phyloP scores from a whole-genome alignment of 768 basidiomycete species.

The Calocybe gangraenosa region DNA sequence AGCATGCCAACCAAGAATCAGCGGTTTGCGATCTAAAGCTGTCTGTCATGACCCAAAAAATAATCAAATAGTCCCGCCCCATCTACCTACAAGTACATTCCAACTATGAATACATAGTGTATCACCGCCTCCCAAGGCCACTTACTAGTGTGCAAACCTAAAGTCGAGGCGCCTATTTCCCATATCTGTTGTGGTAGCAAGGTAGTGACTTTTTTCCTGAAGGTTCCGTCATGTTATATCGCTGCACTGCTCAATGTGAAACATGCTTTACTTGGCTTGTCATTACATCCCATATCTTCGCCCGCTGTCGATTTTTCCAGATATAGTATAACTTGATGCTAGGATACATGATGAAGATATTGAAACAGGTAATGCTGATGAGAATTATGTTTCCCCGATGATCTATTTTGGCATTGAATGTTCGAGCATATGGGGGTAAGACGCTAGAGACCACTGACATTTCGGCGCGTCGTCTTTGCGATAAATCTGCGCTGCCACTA shows the following conservation, averaged over 20 bases:
- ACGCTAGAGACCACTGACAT: conserved; percentile 32
- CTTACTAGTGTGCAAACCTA: conserved; percentile 44
- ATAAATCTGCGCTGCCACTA: conserved; percentile 56
- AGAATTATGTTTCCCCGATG: conserved; percentile 54
- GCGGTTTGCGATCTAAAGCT: no score
- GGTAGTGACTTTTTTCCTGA: conserved; percentile 53
- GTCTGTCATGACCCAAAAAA: no score
- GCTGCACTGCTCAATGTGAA: not conserved
- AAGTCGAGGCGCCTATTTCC: conserved; percentile 65
- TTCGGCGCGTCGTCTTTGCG: conserved; percentile 51
- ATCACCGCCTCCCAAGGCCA: not conserved
- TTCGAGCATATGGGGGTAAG: not conserved
- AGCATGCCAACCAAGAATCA: no score
- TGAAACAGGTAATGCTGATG: conserved; percentile 48
- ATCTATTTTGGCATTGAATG: conserved; percentile 27
- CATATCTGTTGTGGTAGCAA: conserved; percentile 51
- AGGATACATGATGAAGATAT: conserved; percentile 49
- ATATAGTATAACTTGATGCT: conserved; percentile 50
- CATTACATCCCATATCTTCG: conserved; percentile 55
- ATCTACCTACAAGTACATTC: no score
- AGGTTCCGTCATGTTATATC: not conserved
- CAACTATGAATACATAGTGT: no score
- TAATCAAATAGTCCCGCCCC: no score
- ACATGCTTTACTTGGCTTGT: conserved; percentile 34
- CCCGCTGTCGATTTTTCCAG: conserved; percentile 54